phyloP scores from a whole-genome alignment of 768 basidiomycete genomes.

The Mycena alexandri region DNA sequence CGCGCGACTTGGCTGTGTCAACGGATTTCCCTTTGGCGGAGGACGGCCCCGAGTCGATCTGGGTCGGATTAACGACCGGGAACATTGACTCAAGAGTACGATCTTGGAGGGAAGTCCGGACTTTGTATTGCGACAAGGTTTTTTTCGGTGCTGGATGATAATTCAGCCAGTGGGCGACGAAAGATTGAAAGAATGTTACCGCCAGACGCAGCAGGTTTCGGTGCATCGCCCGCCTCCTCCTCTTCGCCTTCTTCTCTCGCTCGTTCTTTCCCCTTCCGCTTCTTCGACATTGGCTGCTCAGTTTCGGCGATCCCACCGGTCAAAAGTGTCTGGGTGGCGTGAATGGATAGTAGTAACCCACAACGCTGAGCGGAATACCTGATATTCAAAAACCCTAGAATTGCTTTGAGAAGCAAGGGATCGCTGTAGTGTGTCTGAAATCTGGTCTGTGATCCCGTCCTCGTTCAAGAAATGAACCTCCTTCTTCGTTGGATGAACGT shows the following conservation, averaged over 20 bases:
- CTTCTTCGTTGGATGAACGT: slow-evolving; percentile 97
- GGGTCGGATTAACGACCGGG: slow-evolving; percentile 70
- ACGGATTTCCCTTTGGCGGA: slow-evolving; percentile 36
- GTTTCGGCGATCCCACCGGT: slow-evolving; percentile 62
- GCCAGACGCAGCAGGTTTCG: slow-evolving; percentile 2
- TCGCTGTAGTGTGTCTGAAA: slow-evolving; percentile 80
- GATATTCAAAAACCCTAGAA: slow-evolving; percentile 80
- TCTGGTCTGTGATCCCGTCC: slow-evolving; percentile 82
- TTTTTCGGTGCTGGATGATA: slow-evolving; percentile 57
- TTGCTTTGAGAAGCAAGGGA: slow-evolving; percentile 72
- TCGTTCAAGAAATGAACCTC: slow-evolving; percentile 97
- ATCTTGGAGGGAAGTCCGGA: slow-evolving; percentile 88
- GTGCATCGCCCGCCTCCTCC: slow-evolving; percentile 44
- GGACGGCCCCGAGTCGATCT: slow-evolving; percentile 44
- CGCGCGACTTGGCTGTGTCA: slow-evolving; percentile 52
- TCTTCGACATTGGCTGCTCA: slow-evolving; percentile 46
- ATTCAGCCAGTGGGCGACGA: not conserved
- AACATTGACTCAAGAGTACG: slow-evolving; percentile 98
- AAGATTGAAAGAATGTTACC: slow-evolving; percentile 12
- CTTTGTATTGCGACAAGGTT: slow-evolving; percentile 86
- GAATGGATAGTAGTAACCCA: not conserved
- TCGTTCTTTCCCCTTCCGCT: slow-evolving; percentile 58
- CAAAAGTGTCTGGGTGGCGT: slow-evolving; percentile 63
- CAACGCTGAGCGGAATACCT: slow-evolving; percentile 54
- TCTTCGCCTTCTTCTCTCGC: slow-evolving; percentile 41